Base-by-base conservation (phyloP, 83 land plant species). In the Picea mariana region DNA sequence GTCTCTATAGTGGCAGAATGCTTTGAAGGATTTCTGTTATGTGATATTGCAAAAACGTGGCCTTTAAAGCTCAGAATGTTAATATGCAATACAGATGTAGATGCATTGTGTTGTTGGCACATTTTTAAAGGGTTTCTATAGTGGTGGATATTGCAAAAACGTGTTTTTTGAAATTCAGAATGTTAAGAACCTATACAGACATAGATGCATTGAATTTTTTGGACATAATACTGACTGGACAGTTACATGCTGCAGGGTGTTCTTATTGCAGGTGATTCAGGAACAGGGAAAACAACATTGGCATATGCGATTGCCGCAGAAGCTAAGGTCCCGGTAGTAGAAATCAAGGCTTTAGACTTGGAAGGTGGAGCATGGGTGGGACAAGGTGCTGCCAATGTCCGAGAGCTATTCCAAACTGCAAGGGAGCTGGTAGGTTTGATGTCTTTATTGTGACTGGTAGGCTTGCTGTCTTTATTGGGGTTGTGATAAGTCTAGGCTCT, bases 261-360 rank as follows among this genome's bases (percentile, higher is more conserved):
- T 83, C 94, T 97, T 62, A 95, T 97, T 83, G 94, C 91, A 12
- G 99, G 99, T 49, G 95, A 89, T 83, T 84, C 92, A 18, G 99
- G 98, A 68, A 92, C 95, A 47, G 98, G 98, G 16, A 97, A 97
- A 83, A 92, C 95, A 52, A 90, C 98, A 5, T 87, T 97, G 20
- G 99, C 97, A 82, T 84, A 89, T 42, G 99, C 99, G 15, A 97
- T 97, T 80, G 99, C 99, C 64, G 98, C 99, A 82, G 99, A 97
- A 88, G 98, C 99, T 9, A 92, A 80, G 79, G 99, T 97, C 65
- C 99, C 99, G 34, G 83, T 97, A 75, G 95, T 97, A 61, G 92
- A 92, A 77, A 84, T 97, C 52, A 85, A 89, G 84, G 90, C 91
- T 63, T 84, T 84, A 62, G 91, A 95, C 83, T 83, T 97, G 82